Base-by-base conservation (phyloP, 2,329 filamentous ascomycete genomes). In the Fusarium veterinarium region DNA sequence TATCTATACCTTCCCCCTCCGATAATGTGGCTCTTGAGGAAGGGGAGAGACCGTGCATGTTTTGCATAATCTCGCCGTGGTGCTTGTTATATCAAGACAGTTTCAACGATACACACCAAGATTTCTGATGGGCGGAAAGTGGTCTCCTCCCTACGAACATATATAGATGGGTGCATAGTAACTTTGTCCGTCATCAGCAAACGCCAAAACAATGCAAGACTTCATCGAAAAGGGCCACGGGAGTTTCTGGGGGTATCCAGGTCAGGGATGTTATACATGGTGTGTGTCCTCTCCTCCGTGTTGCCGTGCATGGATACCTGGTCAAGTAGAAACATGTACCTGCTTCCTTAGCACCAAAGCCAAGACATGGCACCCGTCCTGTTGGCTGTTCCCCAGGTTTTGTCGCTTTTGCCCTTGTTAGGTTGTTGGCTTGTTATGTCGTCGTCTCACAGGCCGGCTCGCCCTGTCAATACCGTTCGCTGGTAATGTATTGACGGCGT, bases 311-410 rank as follows among this genome's bases (percentile, higher is more conserved):
- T 67, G 56, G 48, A 46, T 74, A 49, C 58, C 30, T 57, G 23
- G 63, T 49, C 31, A 44, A 31, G 61, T 44, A 41, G 67, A 60
- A 57, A 33, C 20, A n/a, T 57, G 71, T 75, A 76, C 71, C 69
- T 77, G 64, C 73, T 70, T 76, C 31, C 44, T 48, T 73, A 67
- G 71, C 73, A 76, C 69, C 67, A 62, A 58, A 62, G 72, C 67
- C 66, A 71, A 73, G 75, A 69, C 44, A 69, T 71, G 67, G 69
- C 61, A 77, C 74, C 75, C 72, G 74, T 62, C 68, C 69, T 72
- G 52, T 56, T 56, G 52, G 38, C 38, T 57, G 67, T 77, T 77
- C 76, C 76, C 76, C 76, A 76, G 75, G 73, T 67, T 77, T 77
- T 76, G 73, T 64, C 51, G 42, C 59, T 68, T 68, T 62, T 70